Conservation (phyloP, 208 protist genomes). For the Tritrichomonas musculus region DNA sequence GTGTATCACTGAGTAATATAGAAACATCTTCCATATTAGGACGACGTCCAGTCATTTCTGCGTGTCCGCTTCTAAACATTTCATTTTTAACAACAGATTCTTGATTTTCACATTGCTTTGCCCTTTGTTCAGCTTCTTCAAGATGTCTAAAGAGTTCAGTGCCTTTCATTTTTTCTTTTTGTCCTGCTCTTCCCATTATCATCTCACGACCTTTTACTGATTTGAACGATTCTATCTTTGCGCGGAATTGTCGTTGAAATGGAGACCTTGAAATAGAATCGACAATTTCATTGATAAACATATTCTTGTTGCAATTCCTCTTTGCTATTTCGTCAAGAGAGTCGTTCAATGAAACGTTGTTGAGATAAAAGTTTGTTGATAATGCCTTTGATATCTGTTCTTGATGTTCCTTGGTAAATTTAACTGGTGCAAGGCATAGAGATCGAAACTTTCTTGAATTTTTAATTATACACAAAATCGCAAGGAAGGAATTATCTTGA, state of each 20-base stretch:
- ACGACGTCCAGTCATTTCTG: conserved; percentile 4
- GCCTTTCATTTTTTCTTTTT: background rate
- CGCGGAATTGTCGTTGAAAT: background rate
- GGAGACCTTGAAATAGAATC: background rate
- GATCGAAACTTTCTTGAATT: background rate
- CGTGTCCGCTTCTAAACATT: background rate
- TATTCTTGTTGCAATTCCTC: background rate
- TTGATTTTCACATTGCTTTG: background rate
- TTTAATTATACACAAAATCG: background rate
- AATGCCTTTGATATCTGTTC: background rate
- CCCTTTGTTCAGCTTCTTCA: background rate
- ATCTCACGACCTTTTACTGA: conserved; percentile 24
- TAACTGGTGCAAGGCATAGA: background rate
- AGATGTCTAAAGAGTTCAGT: background rate
- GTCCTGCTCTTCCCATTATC: background rate
- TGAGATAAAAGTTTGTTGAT: background rate
- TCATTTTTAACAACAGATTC: background rate
- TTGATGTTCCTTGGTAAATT: background rate
- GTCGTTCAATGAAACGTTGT: background rate
- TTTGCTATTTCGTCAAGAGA: background rate
- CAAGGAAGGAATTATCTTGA: background rate
- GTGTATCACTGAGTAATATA: background rate
- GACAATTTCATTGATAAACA: background rate
- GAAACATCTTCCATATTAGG: conserved; percentile 27
- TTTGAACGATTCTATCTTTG: conserved; percentile 14